phyloP scores from a whole-genome alignment of 2,329 filamentous ascomycete species.

The Bertia moriformis region DNA sequence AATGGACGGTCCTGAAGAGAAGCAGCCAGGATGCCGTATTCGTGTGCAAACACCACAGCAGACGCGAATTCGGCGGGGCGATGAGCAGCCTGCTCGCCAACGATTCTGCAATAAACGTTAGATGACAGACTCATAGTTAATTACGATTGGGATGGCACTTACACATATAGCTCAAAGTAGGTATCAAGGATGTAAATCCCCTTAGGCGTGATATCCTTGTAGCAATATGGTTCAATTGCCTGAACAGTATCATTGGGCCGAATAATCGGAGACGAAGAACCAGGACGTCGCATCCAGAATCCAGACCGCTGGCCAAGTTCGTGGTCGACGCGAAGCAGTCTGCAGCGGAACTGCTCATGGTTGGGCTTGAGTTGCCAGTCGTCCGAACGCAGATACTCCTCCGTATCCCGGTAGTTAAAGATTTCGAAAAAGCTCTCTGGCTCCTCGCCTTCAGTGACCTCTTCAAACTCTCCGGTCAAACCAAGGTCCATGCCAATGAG shows the following conservation, averaged over 20 bases:
- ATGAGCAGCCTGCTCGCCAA: not conserved
- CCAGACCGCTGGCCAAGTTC: not conserved
- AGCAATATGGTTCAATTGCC: not conserved
- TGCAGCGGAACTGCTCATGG: not conserved
- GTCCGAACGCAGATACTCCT: not conserved
- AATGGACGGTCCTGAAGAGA: conserved; percentile 1
- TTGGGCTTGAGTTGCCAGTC: not conserved
- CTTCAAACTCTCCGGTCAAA: conserved; percentile 1
- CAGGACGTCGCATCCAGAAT: not conserved
- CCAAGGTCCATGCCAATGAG: not conserved
- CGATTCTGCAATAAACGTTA: not conserved
- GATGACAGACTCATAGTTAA: not conserved
- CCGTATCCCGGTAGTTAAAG: not conserved
- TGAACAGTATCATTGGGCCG: not conserved
- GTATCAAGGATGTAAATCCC: not conserved
- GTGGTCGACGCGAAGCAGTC: not conserved
- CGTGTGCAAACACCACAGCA: not conserved
- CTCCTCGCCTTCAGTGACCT: not conserved
- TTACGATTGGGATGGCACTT: not conserved
- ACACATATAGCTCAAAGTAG: conserved; percentile 1
- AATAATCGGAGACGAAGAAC: not conserved
- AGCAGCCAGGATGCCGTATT: not conserved
- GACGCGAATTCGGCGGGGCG: not conserved
- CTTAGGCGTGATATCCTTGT: not conserved
- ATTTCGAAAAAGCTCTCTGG: not conserved